phyloP scores from a whole-genome alignment of 2,329 filamentous ascomycete species.

The Phaeoacremonium minimum region DNA sequence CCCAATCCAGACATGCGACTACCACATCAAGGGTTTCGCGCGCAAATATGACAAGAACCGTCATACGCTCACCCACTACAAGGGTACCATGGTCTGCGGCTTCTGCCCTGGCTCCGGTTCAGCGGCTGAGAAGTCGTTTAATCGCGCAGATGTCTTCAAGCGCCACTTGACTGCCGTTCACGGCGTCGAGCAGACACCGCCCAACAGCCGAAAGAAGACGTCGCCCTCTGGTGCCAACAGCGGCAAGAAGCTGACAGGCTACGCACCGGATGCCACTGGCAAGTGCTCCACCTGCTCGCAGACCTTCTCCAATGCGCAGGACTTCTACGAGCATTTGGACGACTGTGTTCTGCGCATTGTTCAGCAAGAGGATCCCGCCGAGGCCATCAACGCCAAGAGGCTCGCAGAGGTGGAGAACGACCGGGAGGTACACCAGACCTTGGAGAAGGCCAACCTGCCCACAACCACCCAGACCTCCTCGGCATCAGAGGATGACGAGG shows the following conservation, averaged over 20 bases:
- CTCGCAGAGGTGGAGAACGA: conserved; percentile 64
- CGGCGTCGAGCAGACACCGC: conserved; percentile 86
- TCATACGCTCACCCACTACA: conserved; percentile 92
- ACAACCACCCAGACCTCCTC: conserved; percentile 25
- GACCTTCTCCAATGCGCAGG: conserved; percentile 88
- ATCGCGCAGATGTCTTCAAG: conserved; percentile 94
- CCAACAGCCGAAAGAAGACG: conserved; percentile 76
- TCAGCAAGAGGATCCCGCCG: conserved; percentile 65
- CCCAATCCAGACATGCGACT: conserved; percentile 87
- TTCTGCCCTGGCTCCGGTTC: conserved; percentile 90
- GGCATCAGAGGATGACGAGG: conserved; percentile 33
- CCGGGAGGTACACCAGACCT: conserved; percentile 54
- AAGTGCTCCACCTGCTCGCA: conserved; percentile 93
- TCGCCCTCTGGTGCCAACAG: conserved; percentile 28
- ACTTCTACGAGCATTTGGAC: conserved; percentile 97
- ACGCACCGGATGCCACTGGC: conserved; percentile 75
- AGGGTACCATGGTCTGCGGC: conserved; percentile 94
- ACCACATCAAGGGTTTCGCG: conserved; percentile 87
- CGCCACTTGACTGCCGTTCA: conserved; percentile 87
- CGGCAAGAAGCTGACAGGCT: conserved; percentile 64
- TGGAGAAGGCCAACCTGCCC: conserved; percentile 61
- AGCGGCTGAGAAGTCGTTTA: conserved; percentile 89
- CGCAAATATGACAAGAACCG: conserved; percentile 96
- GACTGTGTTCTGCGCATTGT: conserved; percentile 70
- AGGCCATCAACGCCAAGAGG: conserved; percentile 64